Evolutionary conservation across 2,329 filamentous ascomycete genomes (phyloP).

Genomic region (Aspergillus fischeri): DNA sequence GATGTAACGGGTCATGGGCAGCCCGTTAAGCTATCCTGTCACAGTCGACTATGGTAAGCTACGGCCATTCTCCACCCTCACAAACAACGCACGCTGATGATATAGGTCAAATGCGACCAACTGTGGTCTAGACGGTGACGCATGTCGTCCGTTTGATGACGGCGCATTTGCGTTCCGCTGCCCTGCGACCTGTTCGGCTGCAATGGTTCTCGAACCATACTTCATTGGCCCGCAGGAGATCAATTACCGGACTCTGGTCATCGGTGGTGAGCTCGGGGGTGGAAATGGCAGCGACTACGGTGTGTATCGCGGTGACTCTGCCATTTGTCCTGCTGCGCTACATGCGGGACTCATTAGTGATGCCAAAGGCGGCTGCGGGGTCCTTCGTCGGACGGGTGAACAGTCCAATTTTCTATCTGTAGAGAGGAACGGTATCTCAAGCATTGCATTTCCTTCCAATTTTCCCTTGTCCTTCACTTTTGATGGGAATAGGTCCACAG

Average conservation of each 20-base stretch:
- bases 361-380: slow-evolving; percentile 53
- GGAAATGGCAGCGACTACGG: slow-evolving; percentile 39
- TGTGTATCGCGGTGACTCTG: slow-evolving; percentile 57
- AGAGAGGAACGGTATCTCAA: slow-evolving; percentile 48
- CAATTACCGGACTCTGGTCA: slow-evolving; percentile 52
- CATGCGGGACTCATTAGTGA: slow-evolving; percentile 57
- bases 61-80: slow-evolving; percentile 3
- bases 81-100: slow-evolving; percentile 2
- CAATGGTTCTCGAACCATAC: slow-evolving; percentile 52
- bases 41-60: slow-evolving; percentile 37
- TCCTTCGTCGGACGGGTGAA: slow-evolving; percentile 51
- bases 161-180: slow-evolving; percentile 54
- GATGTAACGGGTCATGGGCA: slow-evolving; percentile 31
- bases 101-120: slow-evolving; percentile 32
- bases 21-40: slow-evolving; percentile 34
- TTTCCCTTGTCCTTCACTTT: slow-evolving; percentile 58
- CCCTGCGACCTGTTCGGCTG: slow-evolving; percentile 53
- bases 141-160: slow-evolving; percentile 55
- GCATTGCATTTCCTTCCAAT: slow-evolving; percentile 51
- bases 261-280: slow-evolving; percentile 48
- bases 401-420: slow-evolving; percentile 44
- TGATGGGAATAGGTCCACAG: slow-evolving; percentile 30
- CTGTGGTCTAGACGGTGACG: slow-evolving; percentile 56
- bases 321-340: slow-evolving; percentile 57
- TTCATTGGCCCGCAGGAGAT: slow-evolving; percentile 53